Evolutionary conservation across 805 yeast genomes (phyloP).

Genomic region (Metschnikowia cerradonensis): DNA sequence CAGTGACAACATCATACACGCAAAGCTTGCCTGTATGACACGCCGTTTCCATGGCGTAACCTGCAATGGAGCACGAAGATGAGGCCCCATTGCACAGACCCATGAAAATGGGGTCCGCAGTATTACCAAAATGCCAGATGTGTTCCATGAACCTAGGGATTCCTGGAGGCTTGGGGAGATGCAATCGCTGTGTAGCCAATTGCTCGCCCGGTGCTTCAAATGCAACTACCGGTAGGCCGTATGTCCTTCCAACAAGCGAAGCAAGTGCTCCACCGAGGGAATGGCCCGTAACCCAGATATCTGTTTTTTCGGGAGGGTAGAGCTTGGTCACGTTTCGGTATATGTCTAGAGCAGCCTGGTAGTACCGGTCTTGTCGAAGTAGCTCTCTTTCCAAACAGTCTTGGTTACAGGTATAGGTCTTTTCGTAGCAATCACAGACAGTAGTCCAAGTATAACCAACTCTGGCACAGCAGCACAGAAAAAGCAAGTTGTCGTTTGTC

Average conservation of each 20-base stretch:
- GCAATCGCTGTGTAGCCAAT: slow-evolving; percentile 77
- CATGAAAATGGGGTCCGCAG: slow-evolving; percentile 95
- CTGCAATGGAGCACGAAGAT: slow-evolving; percentile 83
- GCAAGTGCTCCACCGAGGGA: slow-evolving; percentile 90
- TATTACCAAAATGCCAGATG: slow-evolving; percentile 94
- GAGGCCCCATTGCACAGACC: slow-evolving; percentile 96
- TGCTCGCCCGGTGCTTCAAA: slow-evolving; percentile 93
- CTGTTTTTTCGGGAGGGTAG: slow-evolving; percentile 59
- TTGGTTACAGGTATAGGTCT: slow-evolving; percentile 83
- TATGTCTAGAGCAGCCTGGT: slow-evolving; percentile 71
- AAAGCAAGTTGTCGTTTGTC: slow-evolving; percentile 79
- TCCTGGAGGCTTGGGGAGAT: slow-evolving; percentile 92
- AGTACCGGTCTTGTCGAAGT: slow-evolving; percentile 72
- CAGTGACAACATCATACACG: slow-evolving; percentile 83
- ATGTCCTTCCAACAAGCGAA: slow-evolving; percentile 78
- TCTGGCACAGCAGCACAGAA: slow-evolving; percentile 95
- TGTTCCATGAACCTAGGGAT: slow-evolving; percentile 71
- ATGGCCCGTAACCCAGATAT: slow-evolving; percentile 92
- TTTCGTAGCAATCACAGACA: slow-evolving; percentile 88
- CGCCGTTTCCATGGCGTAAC: slow-evolving; percentile 94
- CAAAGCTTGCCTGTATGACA: slow-evolving; percentile 91
- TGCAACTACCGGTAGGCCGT: slow-evolving; percentile 83
- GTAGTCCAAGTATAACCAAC: slow-evolving; percentile 89
- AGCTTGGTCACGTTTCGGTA: slow-evolving; percentile 63
- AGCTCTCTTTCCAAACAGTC: slow-evolving; percentile 78